Base-by-base conservation (phyloP, 2,329 filamentous ascomycete species). In the Beauveria scarabaeidicola region DNA sequence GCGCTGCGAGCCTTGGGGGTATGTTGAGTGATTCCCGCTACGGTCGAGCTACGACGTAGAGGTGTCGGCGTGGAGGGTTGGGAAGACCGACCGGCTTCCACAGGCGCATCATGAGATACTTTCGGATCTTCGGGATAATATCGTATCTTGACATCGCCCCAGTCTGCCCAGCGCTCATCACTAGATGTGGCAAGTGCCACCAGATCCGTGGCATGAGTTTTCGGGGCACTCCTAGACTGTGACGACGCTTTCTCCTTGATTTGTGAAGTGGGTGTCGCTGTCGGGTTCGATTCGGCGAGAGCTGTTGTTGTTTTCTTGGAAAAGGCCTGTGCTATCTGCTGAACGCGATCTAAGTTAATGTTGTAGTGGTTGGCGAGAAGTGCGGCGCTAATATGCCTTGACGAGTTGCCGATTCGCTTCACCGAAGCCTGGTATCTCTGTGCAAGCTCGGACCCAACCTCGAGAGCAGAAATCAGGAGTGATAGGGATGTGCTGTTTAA, bases 401-500 rank as follows among this genome's bases (percentile, higher is more conserved):
- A 82, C 15, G 85, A 79, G 61, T 83, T 83, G n/a, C 81, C 78
- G 55, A 88, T 79, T 27, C 91, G 86, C 73, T 92, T 91, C 62
- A 94, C 87, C 19, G 91, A 91, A 10, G 90, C 91, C 72, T 96
- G 89, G 66, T 97, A 99, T 66, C 94, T 85, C 74, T 97, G 90
- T 13, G 94, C 93, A 62, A 99, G 80, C 70, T 93, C 89, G 44
- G 93, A 86, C 32, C 87, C 87, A 62, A 99, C 84, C 63, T 89
- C 86, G 46, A 99, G 81, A 9, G 91, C 88, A 32, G 83, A 82
- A 68, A 89, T 85, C 58, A 99, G 80, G 52, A 99, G 81, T 29
- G 86, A 83, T 60, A 93, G 80, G 25, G 89, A 92, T 3, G 90
- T 93, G 48, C 89, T 93, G 73, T 97, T 90, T 61, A 99, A 82